These are phyloP conservation scores for Curvularia eragrostidis DNA, from an alignment of 2,329 filamentous ascomycete species.

Conservation along the genomic window DNA sequence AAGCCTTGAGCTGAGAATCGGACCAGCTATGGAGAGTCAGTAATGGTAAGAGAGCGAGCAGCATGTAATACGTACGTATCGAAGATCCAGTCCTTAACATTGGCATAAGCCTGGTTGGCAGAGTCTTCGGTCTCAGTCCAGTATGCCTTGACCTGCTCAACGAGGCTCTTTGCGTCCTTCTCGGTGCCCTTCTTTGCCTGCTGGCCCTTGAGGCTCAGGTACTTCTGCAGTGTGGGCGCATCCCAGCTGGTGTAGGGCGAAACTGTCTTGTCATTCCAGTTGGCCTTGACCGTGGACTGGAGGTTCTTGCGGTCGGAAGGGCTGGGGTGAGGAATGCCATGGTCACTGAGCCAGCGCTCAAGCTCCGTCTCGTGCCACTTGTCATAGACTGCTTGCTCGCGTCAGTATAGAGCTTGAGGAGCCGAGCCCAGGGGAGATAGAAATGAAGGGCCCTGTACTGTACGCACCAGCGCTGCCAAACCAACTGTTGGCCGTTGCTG, in stretches of 20 bases:
- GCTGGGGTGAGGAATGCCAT: conserved; percentile 88
- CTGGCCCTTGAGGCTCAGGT: conserved; percentile 73
- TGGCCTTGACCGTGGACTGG: conserved; percentile 85
- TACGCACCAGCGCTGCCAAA: conserved; percentile 81
- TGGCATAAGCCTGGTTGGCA: conserved; percentile 72
- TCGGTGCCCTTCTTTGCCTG: conserved; percentile 71
- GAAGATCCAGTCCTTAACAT: conserved; percentile 88
- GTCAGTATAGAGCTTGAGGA: conserved; percentile 28
- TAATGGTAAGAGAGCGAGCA: background rate
- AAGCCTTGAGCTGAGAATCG: conserved; percentile 91
- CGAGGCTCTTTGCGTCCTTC: conserved; percentile 71
- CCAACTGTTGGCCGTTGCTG: conserved; percentile 79
- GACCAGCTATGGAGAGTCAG: conserved; percentile 72
- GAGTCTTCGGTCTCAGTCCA: conserved; percentile 85
- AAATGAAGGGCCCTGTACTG: conserved; percentile 25
- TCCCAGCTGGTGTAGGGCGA: conserved; percentile 82
- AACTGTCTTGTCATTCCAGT: conserved; percentile 82
- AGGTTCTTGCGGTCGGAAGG: conserved; percentile 92
- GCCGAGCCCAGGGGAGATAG: background rate
- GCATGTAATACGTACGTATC: conserved; percentile 64
- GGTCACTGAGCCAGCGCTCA: conserved; percentile 93
- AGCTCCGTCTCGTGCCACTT: conserved; percentile 99
- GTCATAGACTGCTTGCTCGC: conserved; percentile 76
- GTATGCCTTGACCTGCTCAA: conserved; percentile 71
- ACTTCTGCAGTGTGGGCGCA: conserved; percentile 68